phyloP scores from a whole-genome alignment of 331 rosid genomes.

The Telfairia occidentalis region DNA sequence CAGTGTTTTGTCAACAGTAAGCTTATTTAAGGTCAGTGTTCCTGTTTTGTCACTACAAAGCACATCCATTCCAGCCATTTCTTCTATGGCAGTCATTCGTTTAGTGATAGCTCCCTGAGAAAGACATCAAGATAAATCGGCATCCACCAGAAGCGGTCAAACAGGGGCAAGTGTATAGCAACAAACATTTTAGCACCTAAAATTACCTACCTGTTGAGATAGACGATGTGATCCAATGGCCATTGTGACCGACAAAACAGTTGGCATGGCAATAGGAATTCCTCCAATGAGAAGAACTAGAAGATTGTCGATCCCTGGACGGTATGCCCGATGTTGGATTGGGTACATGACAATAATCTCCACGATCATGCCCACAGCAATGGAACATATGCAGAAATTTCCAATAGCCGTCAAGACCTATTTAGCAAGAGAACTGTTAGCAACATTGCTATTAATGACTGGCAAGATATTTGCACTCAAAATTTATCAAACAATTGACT shows the following conservation, averaged over 20 bases:
- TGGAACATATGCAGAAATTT: slow-evolving; percentile 75
- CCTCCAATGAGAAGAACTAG: slow-evolving; percentile 88
- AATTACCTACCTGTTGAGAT: slow-evolving; percentile 50
- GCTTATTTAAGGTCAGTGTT: slow-evolving; percentile 73
- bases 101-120: slow-evolving; percentile 82
- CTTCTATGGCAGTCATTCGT: slow-evolving; percentile 94
- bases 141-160: background rate
- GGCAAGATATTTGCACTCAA: background rate
- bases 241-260: slow-evolving; percentile 87
- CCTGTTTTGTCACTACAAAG: slow-evolving; percentile 88
- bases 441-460: background rate
- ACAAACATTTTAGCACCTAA: background rate
- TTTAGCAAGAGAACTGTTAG: background rate
- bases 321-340: slow-evolving; percentile 57
- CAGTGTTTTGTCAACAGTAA: slow-evolving; percentile 58
- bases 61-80: slow-evolving; percentile 92
- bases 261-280: slow-evolving; percentile 94
- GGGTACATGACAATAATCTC: slow-evolving; percentile 87
- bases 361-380: slow-evolving; percentile 62
- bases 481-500: background rate
- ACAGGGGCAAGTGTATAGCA: background rate
- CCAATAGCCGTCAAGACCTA: slow-evolving; percentile 88
- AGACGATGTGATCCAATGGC: slow-evolving; percentile 84
- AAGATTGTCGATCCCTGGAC: slow-evolving; percentile 78
- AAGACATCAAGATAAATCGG: slow-evolving; percentile 9